Evolutionary conservation across 495 filamentous ascomycete species (phyloP).

Genomic region (Pyronema domesticum): DNA sequence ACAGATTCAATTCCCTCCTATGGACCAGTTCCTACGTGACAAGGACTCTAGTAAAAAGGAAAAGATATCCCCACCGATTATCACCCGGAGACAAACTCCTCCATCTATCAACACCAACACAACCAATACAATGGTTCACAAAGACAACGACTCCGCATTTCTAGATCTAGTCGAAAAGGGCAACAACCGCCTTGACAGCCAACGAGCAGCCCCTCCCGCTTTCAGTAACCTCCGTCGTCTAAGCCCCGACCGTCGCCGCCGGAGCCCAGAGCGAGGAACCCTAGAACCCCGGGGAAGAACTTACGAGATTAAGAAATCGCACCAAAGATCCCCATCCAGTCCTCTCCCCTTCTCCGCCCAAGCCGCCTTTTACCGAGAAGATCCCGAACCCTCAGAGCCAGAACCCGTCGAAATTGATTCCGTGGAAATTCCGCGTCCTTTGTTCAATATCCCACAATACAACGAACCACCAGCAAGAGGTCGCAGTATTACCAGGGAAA

Average conservation of each 20-base stretch:
- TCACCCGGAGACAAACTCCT: too few relatives aligned
- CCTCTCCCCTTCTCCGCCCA: conserved; percentile 50
- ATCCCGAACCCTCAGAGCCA: conserved; percentile 5
- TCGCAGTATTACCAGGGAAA: background rate
- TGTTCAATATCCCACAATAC: conserved; percentile 1
- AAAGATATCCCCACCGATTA: background rate
- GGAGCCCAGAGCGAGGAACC: conserved; percentile 26
- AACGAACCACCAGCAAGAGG: background rate
- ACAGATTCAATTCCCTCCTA: conserved; percentile 49
- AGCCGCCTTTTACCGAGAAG: conserved; percentile 23
- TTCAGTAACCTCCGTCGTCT: conserved; percentile 33
- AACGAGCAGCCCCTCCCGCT: conserved; percentile 27
- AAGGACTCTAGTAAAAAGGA: background rate
- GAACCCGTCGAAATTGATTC: background rate
- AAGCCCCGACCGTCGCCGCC: conserved; percentile 31
- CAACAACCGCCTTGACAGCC: conserved; percentile 27
- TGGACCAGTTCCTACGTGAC: conserved; percentile 34
- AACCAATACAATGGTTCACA: conserved; percentile 16
- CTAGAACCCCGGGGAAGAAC: conserved; percentile 35
- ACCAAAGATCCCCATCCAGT: conserved; percentile 59
- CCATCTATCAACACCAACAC: too few relatives aligned
- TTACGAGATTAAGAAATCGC: conserved; percentile 34
- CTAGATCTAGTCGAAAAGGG: conserved; percentile 27
- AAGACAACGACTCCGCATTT: conserved; percentile 33
- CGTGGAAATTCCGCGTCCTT: background rate